A percentile compares a stretch with the other conserved stretches of the same genome.
These are phyloP conservation scores for Daldinia bambusicola DNA, from an alignment of 495 filamentous ascomycete genomes.

Conservation along the genomic window DNA sequence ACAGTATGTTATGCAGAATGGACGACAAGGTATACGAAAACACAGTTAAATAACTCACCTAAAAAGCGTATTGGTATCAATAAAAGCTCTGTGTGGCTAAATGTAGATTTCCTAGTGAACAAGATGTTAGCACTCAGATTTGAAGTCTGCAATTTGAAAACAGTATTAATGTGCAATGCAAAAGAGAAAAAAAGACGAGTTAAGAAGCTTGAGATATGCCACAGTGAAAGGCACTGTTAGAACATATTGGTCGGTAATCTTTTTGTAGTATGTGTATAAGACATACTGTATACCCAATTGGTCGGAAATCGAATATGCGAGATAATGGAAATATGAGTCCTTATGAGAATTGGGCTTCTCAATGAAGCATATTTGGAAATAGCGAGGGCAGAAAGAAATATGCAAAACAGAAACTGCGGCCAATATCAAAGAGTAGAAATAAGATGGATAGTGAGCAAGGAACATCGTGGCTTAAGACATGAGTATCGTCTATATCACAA, in stretches of 20 bases:
- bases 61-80: neutral
- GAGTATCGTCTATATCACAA: neutral
- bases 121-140: neutral
- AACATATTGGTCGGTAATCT: neutral
- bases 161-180: neutral
- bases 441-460: neutral
- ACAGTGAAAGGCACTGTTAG: neutral
- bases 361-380: neutral
- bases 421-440: neutral
- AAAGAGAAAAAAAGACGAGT: neutral
- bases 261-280: neutral
- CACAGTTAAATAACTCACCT: neutral
- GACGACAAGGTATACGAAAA: slow-evolving; percentile 12
- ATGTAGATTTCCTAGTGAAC: neutral
- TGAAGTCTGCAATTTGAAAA: neutral
- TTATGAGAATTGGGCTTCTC: neutral
- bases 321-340: neutral
- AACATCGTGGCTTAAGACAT: neutral
- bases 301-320: neutral
- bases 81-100: slow-evolving; percentile 1
- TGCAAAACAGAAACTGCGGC: neutral
- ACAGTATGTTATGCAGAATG: neutral
- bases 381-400: neutral
- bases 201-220: neutral
- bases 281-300: neutral